Base-by-base conservation (phyloP, 2,329 filamentous ascomycete species). In the Fusarium foetens region DNA sequence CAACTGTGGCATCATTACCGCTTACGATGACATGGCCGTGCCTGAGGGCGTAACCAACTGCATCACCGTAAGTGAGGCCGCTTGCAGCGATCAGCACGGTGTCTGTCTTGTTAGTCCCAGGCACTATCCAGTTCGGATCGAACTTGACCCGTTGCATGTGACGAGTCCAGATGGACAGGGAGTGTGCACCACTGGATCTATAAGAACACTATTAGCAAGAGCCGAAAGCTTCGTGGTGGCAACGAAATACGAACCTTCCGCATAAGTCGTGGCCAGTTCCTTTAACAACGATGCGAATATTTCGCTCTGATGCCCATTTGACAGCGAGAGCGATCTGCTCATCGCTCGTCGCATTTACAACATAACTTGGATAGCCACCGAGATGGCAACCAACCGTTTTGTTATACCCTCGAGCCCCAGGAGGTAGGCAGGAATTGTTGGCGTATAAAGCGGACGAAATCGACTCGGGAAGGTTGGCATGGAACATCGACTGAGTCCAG, bases 141-240 rank as follows among this genome's bases (percentile, higher is more conserved):
- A 46, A 46, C 13, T 29, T 9, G 19, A 29, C 25, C 3, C 8
- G 25, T 16, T 29, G 43, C 43, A 46, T 46, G 25, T 46, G 43
- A 21, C 43, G 43, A n/a, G 25, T 46, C 43, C 43, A 46, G 12
- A 46, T 46, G 13, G 43, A 46, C 25, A 46, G 19, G 29, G 43
- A 46, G 43, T 29, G 13, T 29, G 25, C 43, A 5, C 25, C 43
- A 6, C 43, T 29, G 0, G 43, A 46, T 11, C 43, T 46, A 11
- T 16, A 2, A 10, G 13, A 46, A 21, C 10, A 27, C 2, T 21
- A 2, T 45, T 5, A 45, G 43, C 12, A 6, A 27, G 5, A 8
- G 17, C 3, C 6, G 25, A 3, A 5, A 11, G 8, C 8, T 21
- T 45, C 17, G 4, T 1, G 19, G 8, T 3, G 13, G 2, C 13